Evolutionary conservation across 2,329 filamentous ascomycete genomes (phyloP).

Genomic region (Aureobasidium sp.): DNA sequence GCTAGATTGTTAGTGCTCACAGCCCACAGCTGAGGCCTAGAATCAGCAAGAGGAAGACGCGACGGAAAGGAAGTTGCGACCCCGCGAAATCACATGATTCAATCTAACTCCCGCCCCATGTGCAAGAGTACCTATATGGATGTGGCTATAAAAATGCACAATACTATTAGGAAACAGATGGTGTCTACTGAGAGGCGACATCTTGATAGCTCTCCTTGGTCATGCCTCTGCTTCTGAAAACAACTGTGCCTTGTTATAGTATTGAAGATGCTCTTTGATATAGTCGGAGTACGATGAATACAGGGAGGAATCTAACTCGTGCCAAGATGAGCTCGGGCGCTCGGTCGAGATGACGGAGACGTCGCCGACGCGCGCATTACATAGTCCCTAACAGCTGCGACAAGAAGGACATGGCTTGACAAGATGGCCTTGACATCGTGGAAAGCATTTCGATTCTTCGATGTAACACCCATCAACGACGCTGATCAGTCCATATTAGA

Average conservation of each 20-base stretch:
- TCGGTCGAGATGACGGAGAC: neutral
- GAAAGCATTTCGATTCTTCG: conserved; percentile 99
- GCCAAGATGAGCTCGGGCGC: neutral
- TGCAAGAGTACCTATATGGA: no score
- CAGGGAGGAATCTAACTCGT: neutral
- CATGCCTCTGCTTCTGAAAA: no score
- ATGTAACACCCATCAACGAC: conserved; percentile 76
- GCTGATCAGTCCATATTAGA: conserved; percentile 75
- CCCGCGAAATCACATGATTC: neutral
- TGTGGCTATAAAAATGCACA: no score
- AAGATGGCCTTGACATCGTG: conserved; percentile 47
- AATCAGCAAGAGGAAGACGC: neutral
- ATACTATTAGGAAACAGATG: no score
- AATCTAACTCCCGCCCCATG: neutral
- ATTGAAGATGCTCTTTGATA: no score
- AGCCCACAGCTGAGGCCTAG: neutral
- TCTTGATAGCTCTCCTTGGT: no score
- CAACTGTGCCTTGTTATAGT: no score
- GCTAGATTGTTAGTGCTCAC: neutral
- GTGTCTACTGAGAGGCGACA: no score
- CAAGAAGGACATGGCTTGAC: conserved; percentile 2
- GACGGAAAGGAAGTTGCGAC: neutral
- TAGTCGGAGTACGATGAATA: no score
- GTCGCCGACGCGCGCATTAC: neutral
- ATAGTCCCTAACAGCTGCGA: neutral